phyloP scores from a whole-genome alignment of 2,329 filamentous ascomycete species.

The Alternaria metachromatica region DNA sequence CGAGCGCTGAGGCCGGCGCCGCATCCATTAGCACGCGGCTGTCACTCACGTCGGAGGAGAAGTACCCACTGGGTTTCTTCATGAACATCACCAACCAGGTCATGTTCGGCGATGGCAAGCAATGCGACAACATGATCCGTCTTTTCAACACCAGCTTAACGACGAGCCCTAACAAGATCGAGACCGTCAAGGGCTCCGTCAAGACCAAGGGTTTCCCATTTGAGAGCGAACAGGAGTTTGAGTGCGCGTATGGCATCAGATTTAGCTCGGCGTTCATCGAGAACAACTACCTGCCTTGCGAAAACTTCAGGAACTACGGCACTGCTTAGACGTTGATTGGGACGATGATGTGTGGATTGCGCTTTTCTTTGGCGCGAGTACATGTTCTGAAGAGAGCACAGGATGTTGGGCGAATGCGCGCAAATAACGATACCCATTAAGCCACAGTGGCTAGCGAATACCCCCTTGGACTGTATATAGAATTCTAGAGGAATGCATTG shows the following conservation, averaged over 20 bases:
- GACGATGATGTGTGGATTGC: not conserved
- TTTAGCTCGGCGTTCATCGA: constrained; percentile 52
- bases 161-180: constrained; percentile 36
- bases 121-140: constrained; percentile 55
- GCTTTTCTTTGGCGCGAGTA: not conserved
- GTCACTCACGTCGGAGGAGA: constrained; percentile 11
- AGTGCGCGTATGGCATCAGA: constrained; percentile 42
- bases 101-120: constrained; percentile 50
- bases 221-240: constrained; percentile 35
- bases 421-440: not conserved
- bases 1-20: constrained; percentile 21
- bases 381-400: not conserved
- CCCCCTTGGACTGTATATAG: not conserved
- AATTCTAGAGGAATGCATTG: not conserved
- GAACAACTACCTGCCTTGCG: constrained; percentile 47
- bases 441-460: not conserved
- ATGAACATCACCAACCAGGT: constrained; percentile 64
- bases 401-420: not conserved
- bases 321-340: not conserved
- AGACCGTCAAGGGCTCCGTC: constrained; percentile 45
- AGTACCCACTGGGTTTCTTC: constrained; percentile 55
- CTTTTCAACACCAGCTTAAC: constrained; percentile 57
- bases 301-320: constrained; percentile 40
- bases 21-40: constrained; percentile 29
- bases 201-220: constrained; percentile 39